phyloP scores from a whole-genome alignment of 2,329 filamentous ascomycete species.

The Colletotrichum sp. region DNA sequence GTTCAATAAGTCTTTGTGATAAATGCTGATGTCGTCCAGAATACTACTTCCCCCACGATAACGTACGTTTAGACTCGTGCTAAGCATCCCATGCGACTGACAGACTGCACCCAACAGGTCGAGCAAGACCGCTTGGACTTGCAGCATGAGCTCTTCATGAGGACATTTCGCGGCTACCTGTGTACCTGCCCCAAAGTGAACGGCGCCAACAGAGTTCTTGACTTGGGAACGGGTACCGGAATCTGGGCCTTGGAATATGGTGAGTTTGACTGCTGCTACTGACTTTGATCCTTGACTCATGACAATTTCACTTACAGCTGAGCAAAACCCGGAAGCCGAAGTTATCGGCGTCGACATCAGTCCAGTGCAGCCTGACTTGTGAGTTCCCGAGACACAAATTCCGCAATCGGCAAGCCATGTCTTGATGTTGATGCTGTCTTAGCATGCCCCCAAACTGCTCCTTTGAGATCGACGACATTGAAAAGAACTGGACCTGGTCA shows the following conservation, averaged over 20 bases:
- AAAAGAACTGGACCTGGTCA: constrained; percentile 36
- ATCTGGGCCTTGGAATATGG: constrained; percentile 31
- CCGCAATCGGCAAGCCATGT: too few species aligned
- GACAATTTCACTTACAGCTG: constrained; percentile 18
- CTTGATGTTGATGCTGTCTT: background rate
- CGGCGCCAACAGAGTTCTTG: constrained; percentile 24
- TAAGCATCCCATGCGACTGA: accelerated
- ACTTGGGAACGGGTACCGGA: constrained; percentile 30
- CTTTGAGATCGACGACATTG: constrained; percentile 46
- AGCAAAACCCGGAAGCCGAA: constrained; percentile 34
- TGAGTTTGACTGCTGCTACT: background rate
- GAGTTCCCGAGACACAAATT: too few species aligned
- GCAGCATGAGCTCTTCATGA: constrained; percentile 38
- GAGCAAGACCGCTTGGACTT: constrained; percentile 30
- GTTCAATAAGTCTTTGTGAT: accelerated
- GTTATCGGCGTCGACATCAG: constrained; percentile 19
- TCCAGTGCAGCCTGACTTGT: constrained; percentile 19
- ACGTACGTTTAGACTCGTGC: background rate
- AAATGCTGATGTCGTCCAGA: background rate
- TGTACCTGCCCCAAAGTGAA: constrained; percentile 29
- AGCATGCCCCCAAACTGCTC: constrained; percentile 48
- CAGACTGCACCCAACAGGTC: background rate
- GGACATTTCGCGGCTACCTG: constrained; percentile 36
- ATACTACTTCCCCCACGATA: constrained; percentile 16
- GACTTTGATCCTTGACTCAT: accelerated